These are phyloP conservation scores for Fusarium gaditjirri DNA, from an alignment of 2,329 filamentous ascomycete species.

Conservation along the genomic window DNA sequence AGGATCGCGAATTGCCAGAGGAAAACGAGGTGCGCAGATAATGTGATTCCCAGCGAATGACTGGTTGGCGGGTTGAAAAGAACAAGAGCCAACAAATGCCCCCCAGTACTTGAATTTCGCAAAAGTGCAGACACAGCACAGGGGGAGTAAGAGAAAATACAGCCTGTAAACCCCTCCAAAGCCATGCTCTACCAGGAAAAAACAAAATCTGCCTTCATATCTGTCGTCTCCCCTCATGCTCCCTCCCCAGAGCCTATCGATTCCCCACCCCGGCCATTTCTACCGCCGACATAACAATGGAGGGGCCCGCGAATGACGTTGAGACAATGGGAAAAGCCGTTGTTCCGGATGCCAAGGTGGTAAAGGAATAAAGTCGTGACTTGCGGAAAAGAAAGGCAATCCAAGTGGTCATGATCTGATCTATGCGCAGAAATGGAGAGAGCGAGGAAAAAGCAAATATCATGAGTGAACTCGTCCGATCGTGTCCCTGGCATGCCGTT, in stretches of 20 bases:
- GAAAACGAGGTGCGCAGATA: constrained; percentile 1
- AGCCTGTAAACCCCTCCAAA: constrained; percentile 31
- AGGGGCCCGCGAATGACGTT: constrained; percentile 17
- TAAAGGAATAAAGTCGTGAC: constrained; percentile 23
- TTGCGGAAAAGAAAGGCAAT: constrained; percentile 42
- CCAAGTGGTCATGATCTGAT: constrained; percentile 50
- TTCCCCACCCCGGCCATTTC: constrained; percentile 9
- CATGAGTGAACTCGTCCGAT: constrained; percentile 47
- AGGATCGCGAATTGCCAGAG: constrained; percentile 9
- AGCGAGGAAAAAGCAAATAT: constrained; percentile 43
- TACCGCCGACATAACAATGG: constrained; percentile 9
- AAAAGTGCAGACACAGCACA: constrained; percentile 3
- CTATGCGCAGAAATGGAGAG: constrained; percentile 49
- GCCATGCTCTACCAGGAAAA: constrained; percentile 20
- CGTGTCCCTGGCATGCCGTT: constrained; percentile 44
- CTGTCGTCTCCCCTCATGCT: constrained; percentile 12
- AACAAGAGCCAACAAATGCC: constrained; percentile 23
- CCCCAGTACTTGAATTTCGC: constrained; percentile 9
- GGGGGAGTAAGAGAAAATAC: constrained; percentile 36
- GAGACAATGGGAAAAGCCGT: constrained; percentile 17
- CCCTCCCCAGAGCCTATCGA: constrained; percentile 26
- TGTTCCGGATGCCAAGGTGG: constrained; percentile 36
- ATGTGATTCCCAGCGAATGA: constrained; percentile 5
- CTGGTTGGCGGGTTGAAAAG: constrained; percentile 1
- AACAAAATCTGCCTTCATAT: constrained; percentile 29